Conservation (phyloP, 306 rosid species). For the Dryas drummondii region DNA sequence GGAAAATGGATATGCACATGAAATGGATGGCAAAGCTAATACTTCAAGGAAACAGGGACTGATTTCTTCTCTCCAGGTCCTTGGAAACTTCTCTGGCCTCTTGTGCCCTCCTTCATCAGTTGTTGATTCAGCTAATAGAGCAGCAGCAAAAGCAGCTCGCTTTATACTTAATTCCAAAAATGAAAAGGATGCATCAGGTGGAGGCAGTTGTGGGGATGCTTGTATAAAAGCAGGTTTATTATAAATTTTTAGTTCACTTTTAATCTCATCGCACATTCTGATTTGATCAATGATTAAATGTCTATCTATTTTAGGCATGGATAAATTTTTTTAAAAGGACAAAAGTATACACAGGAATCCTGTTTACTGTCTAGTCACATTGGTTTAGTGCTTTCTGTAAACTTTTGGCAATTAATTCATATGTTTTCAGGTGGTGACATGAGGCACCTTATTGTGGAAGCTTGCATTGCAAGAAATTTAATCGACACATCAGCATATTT, state of each 20-base stretch:
- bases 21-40: conserved; percentile 34
- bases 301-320: not conserved
- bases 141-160: conserved; percentile 60
- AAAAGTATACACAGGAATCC: not conserved
- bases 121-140: conserved; percentile 59
- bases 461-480: conserved; percentile 74
- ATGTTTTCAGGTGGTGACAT: conserved; percentile 63
- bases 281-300: not conserved
- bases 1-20: conserved; percentile 34
- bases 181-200: conserved; percentile 43
- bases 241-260: conserved; percentile 16
- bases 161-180: conserved; percentile 45
- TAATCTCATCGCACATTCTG: conserved; percentile 15
- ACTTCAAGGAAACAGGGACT: conserved; percentile 48
- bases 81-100: conserved; percentile 70
- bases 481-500: conserved; percentile 65
- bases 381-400: conserved; percentile 16
- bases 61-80: conserved; percentile 62
- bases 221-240: conserved; percentile 48
- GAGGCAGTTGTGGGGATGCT: conserved; percentile 40
- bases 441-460: conserved; percentile 83
- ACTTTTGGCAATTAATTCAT: conserved; percentile 20
- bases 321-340: not conserved
- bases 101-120: conserved; percentile 69
- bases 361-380: not conserved